These are phyloP conservation scores for Lunularia cruciata DNA, from an alignment of 225 moss, liverwort and hornwort genomes.

Conservation along the genomic window DNA sequence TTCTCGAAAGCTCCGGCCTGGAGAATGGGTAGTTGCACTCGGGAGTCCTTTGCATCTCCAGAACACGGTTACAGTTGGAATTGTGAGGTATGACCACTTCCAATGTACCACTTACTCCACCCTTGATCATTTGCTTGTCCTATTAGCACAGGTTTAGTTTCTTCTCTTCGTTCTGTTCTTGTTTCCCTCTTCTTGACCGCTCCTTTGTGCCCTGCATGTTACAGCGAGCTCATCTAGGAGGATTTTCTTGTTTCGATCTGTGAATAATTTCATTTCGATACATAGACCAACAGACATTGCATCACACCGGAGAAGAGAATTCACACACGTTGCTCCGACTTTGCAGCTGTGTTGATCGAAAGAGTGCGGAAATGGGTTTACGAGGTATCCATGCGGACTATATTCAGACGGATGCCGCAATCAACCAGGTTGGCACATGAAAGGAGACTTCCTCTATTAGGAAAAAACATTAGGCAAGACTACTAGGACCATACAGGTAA, in stretches of 20 bases:
- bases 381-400: conserved; percentile 72
- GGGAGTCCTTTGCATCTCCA: conserved; percentile 95
- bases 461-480: too few relatives aligned
- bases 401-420: conserved; percentile 90
- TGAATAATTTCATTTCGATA: too few relatives aligned
- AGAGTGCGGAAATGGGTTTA: conserved; percentile 88
- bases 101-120: neutral
- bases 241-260: too few relatives aligned
- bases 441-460: neutral
- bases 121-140: neutral
- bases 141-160: neutral
- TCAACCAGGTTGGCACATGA: conserved; percentile 65
- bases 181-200: neutral
- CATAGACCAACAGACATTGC: too few relatives aligned
- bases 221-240: too few relatives aligned
- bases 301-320: too few relatives aligned
- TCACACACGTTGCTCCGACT: too few relatives aligned
- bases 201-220: too few relatives aligned
- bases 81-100: conserved; percentile 64
- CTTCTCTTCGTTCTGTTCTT: neutral
- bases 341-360: conserved; percentile 83
- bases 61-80: conserved; percentile 91
- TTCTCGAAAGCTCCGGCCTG: conserved; percentile 82
- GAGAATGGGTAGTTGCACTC: conserved; percentile 94
- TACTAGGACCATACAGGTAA: too few relatives aligned